phyloP scores from a whole-genome alignment of 2,329 filamentous ascomycete species.

The Tolypocladium guangdongense region DNA sequence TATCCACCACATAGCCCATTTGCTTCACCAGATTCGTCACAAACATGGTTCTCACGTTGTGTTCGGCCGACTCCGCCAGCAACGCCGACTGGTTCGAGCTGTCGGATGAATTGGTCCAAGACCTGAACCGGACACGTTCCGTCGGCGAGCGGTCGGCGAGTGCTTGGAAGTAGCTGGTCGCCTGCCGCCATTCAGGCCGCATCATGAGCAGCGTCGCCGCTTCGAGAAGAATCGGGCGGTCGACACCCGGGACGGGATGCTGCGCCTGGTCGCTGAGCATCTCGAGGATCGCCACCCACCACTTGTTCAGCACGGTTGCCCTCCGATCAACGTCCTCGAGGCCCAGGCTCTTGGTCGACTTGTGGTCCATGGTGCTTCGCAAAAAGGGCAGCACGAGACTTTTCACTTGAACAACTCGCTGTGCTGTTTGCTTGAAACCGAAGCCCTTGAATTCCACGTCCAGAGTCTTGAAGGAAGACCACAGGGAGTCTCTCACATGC shows the following conservation, averaged over 20 bases:
- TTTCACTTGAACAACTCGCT: conserved; percentile 69
- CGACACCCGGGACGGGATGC: conserved; percentile 72
- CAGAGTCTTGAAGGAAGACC: conserved; percentile 42
- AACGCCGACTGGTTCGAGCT: conserved; percentile 52
- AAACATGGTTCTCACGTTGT: conserved; percentile 84
- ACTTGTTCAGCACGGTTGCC: conserved; percentile 72
- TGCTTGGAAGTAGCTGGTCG: conserved; percentile 56
- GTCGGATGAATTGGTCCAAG: conserved; percentile 40
- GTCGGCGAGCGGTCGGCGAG: conserved; percentile 42
- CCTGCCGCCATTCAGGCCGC: conserved; percentile 74
- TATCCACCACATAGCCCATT: conserved; percentile 78
- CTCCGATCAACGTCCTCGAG: conserved; percentile 76
- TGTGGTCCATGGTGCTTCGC: conserved; percentile 54
- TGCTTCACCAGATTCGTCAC: conserved; percentile 71
- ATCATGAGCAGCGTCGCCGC: conserved; percentile 75
- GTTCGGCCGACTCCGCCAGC: conserved; percentile 59
- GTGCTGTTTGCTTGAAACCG: conserved; percentile 56
- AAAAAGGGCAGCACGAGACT: conserved; percentile 67
- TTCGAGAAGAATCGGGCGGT: conserved; percentile 71
- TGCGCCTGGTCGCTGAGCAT: conserved; percentile 59
- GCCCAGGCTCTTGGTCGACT: conserved; percentile 52
- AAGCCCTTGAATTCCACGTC: conserved; percentile 46
- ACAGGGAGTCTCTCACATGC: conserved; percentile 39
- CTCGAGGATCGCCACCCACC: conserved; percentile 78
- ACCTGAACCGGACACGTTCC: conserved; percentile 33